Percentiles rank a stretch among this genome's conserved stretches.
These are phyloP conservation scores for Neurospora hispaniola DNA, from an alignment of 495 filamentous ascomycete species.

Conservation along the genomic window DNA sequence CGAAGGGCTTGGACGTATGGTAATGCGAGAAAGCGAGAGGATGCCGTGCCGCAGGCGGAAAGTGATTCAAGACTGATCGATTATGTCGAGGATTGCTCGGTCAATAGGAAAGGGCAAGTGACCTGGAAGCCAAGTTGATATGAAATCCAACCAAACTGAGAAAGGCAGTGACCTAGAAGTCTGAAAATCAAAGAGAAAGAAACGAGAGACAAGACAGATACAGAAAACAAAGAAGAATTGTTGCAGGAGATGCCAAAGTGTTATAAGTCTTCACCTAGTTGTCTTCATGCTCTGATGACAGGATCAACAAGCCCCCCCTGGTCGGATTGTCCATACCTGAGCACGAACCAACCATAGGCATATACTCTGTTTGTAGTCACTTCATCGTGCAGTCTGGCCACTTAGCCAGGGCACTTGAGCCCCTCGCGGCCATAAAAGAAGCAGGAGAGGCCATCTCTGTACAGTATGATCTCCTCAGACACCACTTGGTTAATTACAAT, in stretches of 20 bases:
- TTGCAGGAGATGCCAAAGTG: conserved; percentile 3
- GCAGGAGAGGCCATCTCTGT: background rate
- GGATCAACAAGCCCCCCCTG: background rate
- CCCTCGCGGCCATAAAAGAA: background rate
- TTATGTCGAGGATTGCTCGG: background rate
- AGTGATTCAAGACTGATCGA: background rate
- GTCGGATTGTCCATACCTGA: background rate
- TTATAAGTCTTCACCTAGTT: background rate
- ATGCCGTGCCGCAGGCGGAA: background rate
- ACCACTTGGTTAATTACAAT: background rate
- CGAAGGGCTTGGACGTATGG: background rate
- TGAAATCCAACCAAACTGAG: background rate
- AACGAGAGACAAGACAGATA: conserved; percentile 2
- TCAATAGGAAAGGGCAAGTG: background rate
- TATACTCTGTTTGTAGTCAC: background rate
- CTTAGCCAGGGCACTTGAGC: background rate
- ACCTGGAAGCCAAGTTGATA: background rate
- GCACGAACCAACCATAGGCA: background rate
- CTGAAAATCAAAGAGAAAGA: background rate
- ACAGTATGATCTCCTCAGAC: background rate
- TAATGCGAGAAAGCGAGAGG: background rate
- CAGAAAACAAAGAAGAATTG: background rate
- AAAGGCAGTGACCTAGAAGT: background rate
- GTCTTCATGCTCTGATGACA: background rate
- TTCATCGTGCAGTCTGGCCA: background rate